Evolutionary conservation across 1,284 basidiomycete species (phyloP).

Genomic region (Rhodofomes roseus): DNA sequence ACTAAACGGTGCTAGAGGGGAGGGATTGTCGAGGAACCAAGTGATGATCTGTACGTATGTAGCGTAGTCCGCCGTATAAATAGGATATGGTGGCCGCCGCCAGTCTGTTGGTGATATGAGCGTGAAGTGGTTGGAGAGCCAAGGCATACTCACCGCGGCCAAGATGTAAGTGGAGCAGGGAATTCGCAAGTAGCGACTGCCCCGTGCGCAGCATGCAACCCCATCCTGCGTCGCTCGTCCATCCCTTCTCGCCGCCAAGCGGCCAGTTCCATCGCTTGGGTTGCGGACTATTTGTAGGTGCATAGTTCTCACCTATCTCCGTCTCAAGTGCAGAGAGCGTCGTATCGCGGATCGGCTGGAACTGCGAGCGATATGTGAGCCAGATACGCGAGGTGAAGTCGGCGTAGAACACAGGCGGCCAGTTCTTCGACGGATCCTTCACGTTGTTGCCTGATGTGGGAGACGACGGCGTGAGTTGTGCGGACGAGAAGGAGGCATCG

Average conservation of each 20-base stretch:
- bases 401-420: conserved; percentile 83
- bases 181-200: conserved; percentile 89
- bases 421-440: conserved; percentile 49
- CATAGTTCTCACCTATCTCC: conserved; percentile 24
- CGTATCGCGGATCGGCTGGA: conserved; percentile 76
- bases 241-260: conserved; percentile 64
- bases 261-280: conserved; percentile 46
- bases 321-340: conserved; percentile 50
- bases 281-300: conserved; percentile 31
- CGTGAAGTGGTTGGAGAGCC: not conserved
- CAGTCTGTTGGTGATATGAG: conserved; percentile 56
- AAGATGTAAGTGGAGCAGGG: conserved; percentile 79
- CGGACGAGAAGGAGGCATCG: conserved; percentile 35
- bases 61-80: conserved; percentile 57
- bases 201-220: conserved; percentile 97
- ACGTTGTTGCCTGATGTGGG: conserved; percentile 29
- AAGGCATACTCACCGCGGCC: conserved; percentile 67
- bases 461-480: conserved; percentile 30
- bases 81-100: conserved; percentile 65
- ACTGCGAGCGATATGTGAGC: conserved; percentile 91
- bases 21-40: conserved; percentile 94
- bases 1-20: conserved; percentile 87
- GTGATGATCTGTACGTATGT: conserved; percentile 87
- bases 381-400: conserved; percentile 88
- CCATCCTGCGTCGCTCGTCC: conserved; percentile 96